These are phyloP conservation scores for Mycena kentingensis DNA, from an alignment of 768 basidiomycete genomes.

Conservation along the genomic window DNA sequence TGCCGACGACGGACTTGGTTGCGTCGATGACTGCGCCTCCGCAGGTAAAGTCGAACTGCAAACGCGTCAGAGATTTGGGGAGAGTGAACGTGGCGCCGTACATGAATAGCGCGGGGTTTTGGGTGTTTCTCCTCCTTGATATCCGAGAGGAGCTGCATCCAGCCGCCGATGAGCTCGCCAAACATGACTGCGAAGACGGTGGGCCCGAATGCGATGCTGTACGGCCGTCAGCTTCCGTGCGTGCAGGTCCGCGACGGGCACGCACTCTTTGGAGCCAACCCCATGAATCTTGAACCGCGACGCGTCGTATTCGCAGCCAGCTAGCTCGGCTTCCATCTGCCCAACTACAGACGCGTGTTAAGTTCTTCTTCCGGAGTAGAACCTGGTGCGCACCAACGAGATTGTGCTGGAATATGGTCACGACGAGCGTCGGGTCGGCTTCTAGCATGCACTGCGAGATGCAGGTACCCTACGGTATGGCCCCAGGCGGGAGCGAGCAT, in stretches of 20 bases:
- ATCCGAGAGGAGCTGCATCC: neutral
- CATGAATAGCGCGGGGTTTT: constrained; percentile 14
- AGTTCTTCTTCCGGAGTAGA: neutral
- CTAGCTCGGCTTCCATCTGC: constrained; percentile 10
- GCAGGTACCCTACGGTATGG: constrained; percentile 7
- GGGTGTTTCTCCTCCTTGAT: constrained; percentile 9
- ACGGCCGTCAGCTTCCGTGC: neutral
- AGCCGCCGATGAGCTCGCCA: constrained; percentile 7
- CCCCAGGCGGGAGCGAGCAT: constrained; percentile 8
- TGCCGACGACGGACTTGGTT: constrained; percentile 9
- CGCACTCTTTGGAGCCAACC: constrained; percentile 3
- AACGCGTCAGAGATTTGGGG: neutral
- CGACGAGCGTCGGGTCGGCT: neutral
- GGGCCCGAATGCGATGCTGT: neutral
- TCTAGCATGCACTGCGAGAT: neutral
- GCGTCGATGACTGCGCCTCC: constrained; percentile 8
- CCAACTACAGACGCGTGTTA: neutral
- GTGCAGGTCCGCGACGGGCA: neutral
- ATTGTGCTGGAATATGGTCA: constrained; percentile 10
- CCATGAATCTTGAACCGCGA: constrained; percentile 3
- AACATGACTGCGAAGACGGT: neutral
- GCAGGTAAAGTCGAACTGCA: constrained; percentile 9
- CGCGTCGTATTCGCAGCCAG: constrained; percentile 1
- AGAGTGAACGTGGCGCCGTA: neutral
- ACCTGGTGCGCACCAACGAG: neutral